A percentile compares a stretch with the other conserved stretches of the same genome.
These are phyloP conservation scores for Ganoderma sp. DNA, from an alignment of 1,284 basidiomycete species.

Conservation along the genomic window DNA sequence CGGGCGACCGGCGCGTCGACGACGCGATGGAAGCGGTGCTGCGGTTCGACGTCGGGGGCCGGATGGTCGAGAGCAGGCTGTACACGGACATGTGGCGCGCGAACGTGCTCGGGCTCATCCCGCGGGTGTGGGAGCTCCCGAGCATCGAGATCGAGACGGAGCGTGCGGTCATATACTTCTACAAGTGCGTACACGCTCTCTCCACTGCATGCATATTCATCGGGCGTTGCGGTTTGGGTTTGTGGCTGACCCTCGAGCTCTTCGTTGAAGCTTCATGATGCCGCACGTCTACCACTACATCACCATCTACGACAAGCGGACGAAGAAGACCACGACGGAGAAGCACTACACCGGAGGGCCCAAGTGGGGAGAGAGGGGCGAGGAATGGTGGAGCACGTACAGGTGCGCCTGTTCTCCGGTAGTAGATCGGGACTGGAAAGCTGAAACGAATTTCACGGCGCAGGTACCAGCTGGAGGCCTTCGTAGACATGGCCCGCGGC, in stretches of 20 bases:
- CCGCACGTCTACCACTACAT: conserved; percentile 50
- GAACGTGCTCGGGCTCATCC: conserved; percentile 37
- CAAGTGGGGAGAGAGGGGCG: conserved; percentile 50
- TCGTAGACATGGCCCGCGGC: conserved; percentile 59
- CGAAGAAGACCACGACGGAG: conserved; percentile 28
- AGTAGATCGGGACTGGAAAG: conserved; percentile 36
- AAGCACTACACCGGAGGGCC: conserved; percentile 40
- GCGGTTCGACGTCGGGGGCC: conserved; percentile 26
- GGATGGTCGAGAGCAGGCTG: conserved; percentile 28
- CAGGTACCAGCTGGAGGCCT: conserved; percentile 64
- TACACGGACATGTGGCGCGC: conserved; percentile 33
- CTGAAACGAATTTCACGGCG: conserved; percentile 41
- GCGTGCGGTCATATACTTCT: conserved; percentile 46
- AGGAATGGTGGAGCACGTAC: conserved; percentile 61
- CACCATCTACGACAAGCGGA: conserved; percentile 41
- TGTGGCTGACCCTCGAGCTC: not conserved
- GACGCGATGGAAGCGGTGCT: conserved; percentile 33
- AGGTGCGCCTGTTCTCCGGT: conserved; percentile 38
- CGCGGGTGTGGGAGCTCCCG: conserved; percentile 34
- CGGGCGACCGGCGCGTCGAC: conserved; percentile 28
- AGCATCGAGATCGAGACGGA: conserved; percentile 45
- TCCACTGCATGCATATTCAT: conserved; percentile 12
- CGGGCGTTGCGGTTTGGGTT: not conserved
- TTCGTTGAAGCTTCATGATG: conserved; percentile 34
- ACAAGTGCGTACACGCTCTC: conserved; percentile 36